These are phyloP conservation scores for Acacia acuminata DNA, from an alignment of 306 rosid genomes.

Conservation along the genomic window DNA sequence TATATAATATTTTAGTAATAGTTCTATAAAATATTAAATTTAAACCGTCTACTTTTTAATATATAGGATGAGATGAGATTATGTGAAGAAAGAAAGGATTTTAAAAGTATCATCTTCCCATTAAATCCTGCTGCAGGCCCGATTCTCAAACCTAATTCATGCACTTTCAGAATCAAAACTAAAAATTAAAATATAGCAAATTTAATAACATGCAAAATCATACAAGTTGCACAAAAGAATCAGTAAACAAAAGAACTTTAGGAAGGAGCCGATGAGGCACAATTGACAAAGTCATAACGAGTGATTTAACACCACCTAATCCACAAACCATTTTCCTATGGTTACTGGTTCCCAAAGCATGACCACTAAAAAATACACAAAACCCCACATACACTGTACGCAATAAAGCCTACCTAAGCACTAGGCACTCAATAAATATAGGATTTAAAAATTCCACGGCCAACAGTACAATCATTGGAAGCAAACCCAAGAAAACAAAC, in stretches of 20 bases:
- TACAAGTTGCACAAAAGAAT: not conserved
- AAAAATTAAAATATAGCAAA: not conserved
- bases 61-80: too few species aligned
- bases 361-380: not conserved
- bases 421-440: not conserved
- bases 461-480: not conserved
- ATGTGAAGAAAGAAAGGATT: too few species aligned
- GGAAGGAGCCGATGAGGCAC: not conserved
- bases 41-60: too few species aligned
- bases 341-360: not conserved
- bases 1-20: too few species aligned
- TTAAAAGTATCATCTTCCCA: too few species aligned
- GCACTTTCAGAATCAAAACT: too few species aligned
- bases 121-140: too few species aligned
- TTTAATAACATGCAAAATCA: not conserved
- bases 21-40: too few species aligned
- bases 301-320: not conserved
- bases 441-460: not conserved
- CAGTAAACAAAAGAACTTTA: not conserved
- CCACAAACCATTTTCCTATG: not conserved
- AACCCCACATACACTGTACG: not conserved
- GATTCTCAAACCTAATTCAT: too few species aligned
- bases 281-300: not conserved
- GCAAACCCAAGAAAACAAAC: conserved; percentile 28
- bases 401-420: not conserved